Percentiles rank a stretch among this genome's conserved stretches.
phyloP scores from a whole-genome alignment of 129 eudicot genomes.

The Heracleum sosnowskyi region DNA sequence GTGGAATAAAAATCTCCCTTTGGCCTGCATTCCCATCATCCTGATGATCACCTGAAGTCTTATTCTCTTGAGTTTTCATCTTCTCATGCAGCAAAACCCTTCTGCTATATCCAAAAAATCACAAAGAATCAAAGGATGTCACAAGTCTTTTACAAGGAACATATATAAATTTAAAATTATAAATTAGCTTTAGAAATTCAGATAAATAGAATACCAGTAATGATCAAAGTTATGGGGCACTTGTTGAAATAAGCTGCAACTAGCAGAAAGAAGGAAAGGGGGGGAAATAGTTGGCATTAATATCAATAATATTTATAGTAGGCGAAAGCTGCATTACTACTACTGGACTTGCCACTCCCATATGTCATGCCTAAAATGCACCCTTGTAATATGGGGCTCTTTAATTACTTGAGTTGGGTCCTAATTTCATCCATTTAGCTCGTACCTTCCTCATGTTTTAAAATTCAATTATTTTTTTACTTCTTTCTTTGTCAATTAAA shows the following conservation, averaged over 20 bases:
- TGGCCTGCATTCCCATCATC: background rate
- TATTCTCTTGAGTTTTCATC: background rate
- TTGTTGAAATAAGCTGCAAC: background rate
- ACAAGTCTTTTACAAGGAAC: background rate
- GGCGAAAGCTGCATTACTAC: background rate
- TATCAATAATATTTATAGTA: background rate
- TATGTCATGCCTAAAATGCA: background rate
- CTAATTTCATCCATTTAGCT: background rate
- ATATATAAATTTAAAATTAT: too few relatives aligned
- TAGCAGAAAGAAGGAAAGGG: background rate
- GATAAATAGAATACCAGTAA: background rate
- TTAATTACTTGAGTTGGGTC: background rate
- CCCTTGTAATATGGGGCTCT: background rate
- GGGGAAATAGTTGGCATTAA: slow-evolving; percentile 7
- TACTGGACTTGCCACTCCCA: slow-evolving; percentile 3
- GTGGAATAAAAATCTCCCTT: background rate
- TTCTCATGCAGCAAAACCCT: background rate
- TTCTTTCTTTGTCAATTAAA: background rate
- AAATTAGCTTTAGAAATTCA: background rate
- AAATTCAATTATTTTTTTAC: background rate
- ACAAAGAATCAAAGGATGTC: background rate
- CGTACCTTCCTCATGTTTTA: background rate
- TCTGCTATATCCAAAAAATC: background rate
- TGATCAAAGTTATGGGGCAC: background rate
- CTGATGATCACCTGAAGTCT: background rate